Evolutionary conservation across 2,329 filamentous ascomycete species (phyloP), one percentile per base, ranked within the genome.

Genomic region (Arthrobotrys iridis): DNA sequence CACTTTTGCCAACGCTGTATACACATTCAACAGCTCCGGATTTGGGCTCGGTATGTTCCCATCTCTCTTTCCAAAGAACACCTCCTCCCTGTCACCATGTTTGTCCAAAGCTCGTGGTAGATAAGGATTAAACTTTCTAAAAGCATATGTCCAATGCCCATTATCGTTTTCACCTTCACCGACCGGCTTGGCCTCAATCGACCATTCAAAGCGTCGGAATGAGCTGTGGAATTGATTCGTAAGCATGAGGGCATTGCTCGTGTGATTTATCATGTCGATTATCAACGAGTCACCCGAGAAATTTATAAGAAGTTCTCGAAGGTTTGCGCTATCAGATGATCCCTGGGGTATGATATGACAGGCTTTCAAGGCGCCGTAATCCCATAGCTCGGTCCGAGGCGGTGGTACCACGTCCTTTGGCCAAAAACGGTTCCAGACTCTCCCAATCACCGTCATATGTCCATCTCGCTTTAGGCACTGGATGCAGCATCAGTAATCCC

Each of bases 341-440:
- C 30, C 41, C 24, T 50, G 63, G 5, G 72, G 72, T 8, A 76
- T 70, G 26, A 76, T 70, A 18, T 76, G 72, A 18, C 57, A 76
- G 10, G 40, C 64, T 30, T 76, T 68, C 11, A 76, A 15, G 7
- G 55, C 52, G 22, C 65, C 62, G 63, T 74, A 67, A 30, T 74
- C 70, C 55, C 55, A 67, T 20, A 74, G 46, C 18, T 74, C 70
- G n/a, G 62, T 74, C n/a, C 70, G 55, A 10, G 62, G 70, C 10
- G 70, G 70, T 11, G 62, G 70, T 5, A 63, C 45, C 4, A 74
- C 40, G 26, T 74, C 70, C 28, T 63, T 74, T 4, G 70, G 70
- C 62, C 70, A 74, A 46, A 63, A 74, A 4, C 70, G 62, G 55
- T 67, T 74, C 62, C 70, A 74, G 13, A 74, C 63, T 15, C 70